Percentiles rank a stretch among this genome's conserved stretches.
phyloP scores from a whole-genome alignment of 2,329 filamentous ascomycete genomes.

The Aspergillus aculeatus region DNA sequence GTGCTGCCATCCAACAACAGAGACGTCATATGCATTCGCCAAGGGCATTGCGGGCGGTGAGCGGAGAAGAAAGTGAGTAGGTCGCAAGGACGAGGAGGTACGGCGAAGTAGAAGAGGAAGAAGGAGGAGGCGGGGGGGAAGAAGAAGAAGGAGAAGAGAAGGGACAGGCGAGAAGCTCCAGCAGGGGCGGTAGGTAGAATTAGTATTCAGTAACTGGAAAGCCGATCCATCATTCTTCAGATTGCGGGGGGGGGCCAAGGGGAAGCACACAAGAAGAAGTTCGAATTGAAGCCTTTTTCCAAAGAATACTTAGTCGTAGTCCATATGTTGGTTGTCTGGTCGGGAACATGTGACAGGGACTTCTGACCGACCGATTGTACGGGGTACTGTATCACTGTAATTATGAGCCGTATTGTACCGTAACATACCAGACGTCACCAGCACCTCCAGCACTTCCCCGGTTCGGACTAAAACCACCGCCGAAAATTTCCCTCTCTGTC shows the following conservation, averaged over 20 bases:
- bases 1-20: conserved; percentile 53
- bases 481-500: conserved; percentile 24
- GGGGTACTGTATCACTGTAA: too few species aligned
- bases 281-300: conserved; percentile 2
- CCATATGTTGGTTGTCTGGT: conserved; percentile 5
- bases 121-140: conserved; percentile 4
- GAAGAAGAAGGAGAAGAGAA: conserved; percentile 4
- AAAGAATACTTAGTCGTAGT: conserved; percentile 1
- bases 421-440: background rate
- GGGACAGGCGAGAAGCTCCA: conserved; percentile 2
- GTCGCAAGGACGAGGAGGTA: background rate
- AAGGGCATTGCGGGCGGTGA: conserved; percentile 33
- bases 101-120: conserved; percentile 2
- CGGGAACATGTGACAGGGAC: conserved; percentile 20
- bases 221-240: too few species aligned
- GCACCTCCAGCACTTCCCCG: too few species aligned
- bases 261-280: background rate
- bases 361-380: background rate
- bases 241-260: conserved; percentile 3
- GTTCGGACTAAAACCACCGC: conserved; percentile 12
- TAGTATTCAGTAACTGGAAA: too few species aligned
- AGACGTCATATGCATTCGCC: conserved; percentile 34
- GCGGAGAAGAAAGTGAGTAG: conserved; percentile 10
- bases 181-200: background rate
- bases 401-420: background rate